A percentile compares a stretch with the other conserved stretches of the same genome.
phyloP scores from a whole-genome alignment of 1,284 basidiomycete species.

The Sanghuangporus baumii region DNA sequence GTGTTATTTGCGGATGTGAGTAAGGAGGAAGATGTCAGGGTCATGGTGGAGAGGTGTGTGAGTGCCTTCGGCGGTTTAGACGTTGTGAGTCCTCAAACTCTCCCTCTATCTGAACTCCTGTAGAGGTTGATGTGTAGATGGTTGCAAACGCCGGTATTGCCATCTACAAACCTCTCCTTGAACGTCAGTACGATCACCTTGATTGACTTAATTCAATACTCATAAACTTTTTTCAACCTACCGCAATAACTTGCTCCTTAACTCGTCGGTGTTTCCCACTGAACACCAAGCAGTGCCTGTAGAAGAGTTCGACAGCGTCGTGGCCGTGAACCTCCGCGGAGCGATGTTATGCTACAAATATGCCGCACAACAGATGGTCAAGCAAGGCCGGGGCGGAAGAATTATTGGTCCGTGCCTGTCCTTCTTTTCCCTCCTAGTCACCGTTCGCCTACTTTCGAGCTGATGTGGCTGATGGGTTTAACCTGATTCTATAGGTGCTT shows the following conservation, averaged over 20 bases:
- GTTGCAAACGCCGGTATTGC: constrained; percentile 20
- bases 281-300: background rate
- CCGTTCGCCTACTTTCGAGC: background rate
- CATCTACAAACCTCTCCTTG: constrained; percentile 7
- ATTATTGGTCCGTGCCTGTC: constrained; percentile 11
- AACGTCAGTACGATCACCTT: background rate
- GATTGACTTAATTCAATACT: background rate
- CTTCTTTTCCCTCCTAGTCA: background rate
- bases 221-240: background rate
- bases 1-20: constrained; percentile 14
- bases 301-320: constrained; percentile 15
- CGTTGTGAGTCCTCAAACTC: constrained; percentile 11
- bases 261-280: background rate
- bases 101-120: background rate
- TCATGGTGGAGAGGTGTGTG: constrained; percentile 13
- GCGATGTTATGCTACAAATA: constrained; percentile 20
- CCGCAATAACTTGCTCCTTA: background rate
- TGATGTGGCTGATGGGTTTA: background rate
- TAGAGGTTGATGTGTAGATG: constrained; percentile 12
- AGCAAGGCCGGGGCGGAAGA: constrained; percentile 16
- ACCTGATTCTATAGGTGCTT: background rate
- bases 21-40: constrained; percentile 13
- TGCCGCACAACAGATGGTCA: constrained; percentile 20
- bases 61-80: constrained; percentile 15
- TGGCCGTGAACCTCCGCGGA: constrained; percentile 18